Conservation (phyloP, 129 eudicot genomes). For the Glebionis coronaria region DNA sequence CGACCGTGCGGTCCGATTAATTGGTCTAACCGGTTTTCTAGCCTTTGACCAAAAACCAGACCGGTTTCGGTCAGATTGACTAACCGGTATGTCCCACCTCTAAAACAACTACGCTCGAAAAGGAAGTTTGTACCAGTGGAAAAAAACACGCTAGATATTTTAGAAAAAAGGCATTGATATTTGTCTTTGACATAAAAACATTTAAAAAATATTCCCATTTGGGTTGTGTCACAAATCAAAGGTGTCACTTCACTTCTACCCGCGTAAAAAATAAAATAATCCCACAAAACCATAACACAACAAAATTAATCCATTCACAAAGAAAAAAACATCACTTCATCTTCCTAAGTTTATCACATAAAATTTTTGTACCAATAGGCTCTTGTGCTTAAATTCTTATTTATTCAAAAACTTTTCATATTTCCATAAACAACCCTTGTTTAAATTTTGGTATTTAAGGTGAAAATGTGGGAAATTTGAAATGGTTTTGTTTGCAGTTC, state of each 20-base stretch:
- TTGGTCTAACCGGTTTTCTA: too few relatives aligned
- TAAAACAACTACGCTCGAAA: too few relatives aligned
- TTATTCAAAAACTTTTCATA: background rate
- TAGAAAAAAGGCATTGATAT: too few relatives aligned
- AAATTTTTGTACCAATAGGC: background rate
- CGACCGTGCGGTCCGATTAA: too few relatives aligned
- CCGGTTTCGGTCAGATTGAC: too few relatives aligned
- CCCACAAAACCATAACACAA: background rate
- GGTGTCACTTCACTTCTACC: background rate
- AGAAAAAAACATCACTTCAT: background rate
- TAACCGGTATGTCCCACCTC: too few relatives aligned
- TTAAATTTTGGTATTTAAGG: background rate
- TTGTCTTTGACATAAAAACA: too few relatives aligned
- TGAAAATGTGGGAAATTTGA: conserved; percentile 34
- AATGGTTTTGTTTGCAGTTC: conserved; percentile 3
- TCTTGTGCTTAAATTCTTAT: too few relatives aligned
- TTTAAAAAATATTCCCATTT: background rate
- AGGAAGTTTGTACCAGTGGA: too few relatives aligned
- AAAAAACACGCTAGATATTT: too few relatives aligned
- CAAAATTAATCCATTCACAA: background rate
- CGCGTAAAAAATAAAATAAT: background rate
- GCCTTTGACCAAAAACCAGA: too few relatives aligned
- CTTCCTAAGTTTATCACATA: background rate
- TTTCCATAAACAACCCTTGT: background rate
- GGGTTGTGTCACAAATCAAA: background rate